Evolutionary conservation across 1,139 yeast species (phyloP), one percentile per base, ranked within the genome.

Genomic region (Saccharomyces hybrid): DNA sequence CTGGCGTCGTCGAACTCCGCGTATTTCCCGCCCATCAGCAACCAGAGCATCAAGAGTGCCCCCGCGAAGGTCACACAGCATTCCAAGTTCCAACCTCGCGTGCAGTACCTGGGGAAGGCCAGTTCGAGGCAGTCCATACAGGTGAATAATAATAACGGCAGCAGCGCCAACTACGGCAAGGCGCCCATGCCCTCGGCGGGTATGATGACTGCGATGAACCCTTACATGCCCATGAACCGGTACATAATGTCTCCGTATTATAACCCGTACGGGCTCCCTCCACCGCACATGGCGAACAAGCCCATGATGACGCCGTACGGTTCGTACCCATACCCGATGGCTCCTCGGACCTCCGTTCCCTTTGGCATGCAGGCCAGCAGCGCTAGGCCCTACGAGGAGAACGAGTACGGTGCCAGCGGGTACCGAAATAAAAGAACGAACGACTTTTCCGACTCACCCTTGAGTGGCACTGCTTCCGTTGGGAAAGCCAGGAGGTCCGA

Each of bases 171-270:
- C 4, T 48, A 48, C 14, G 30, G 49, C 7, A 52, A 52, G 14
- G 49, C 48, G n/a, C 41, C 49, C 14, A 51, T 52, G 44, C 44
- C 44, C 25, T 38, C 44, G 13, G 44, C 44, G 44, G 44, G 44
- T 8, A 11, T 38, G 5, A 38, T 38, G 44, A 38, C 44, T 3
- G 44, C 44, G 2, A 16, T 38, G 25, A 38, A 38, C 13, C 44
- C 44, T 8, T 38, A 38, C 49, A 41, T 52, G 42, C 54, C 56
- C 54, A 54, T 49, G 49, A 55, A 52, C 27, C 49, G 49, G 7
- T 52, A 64, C 54, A 48, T 52, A 20, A 50, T 52, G 81, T 80
- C 57, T 13, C 50, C 44, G 50, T 51, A 13, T 26, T 47, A 7
- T 11, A 50, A 26, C 56, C 71, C 32, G 38, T 60, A 30, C 53